Percentiles rank a stretch among this genome's conserved stretches.
Evolutionary conservation across 306 rosid species (phyloP).

Genomic region (Hippophae rhamnoides): DNA sequence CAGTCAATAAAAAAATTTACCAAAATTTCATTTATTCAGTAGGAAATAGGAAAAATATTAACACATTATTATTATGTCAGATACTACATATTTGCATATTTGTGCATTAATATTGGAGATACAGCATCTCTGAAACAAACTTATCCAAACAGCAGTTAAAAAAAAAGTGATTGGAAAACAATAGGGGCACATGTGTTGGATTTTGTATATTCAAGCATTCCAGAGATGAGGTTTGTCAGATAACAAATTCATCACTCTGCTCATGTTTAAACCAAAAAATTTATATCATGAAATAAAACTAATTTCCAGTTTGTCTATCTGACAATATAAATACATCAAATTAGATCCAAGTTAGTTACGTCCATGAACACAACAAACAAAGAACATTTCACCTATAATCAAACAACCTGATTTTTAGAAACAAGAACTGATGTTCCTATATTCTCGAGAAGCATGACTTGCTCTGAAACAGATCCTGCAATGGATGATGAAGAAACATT

Average conservation of each 20-base stretch:
- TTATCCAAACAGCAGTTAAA: background rate
- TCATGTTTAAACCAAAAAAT: no score
- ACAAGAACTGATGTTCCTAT: constrained; percentile 96
- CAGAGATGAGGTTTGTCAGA: no score
- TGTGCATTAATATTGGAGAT: background rate
- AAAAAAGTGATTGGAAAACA: background rate
- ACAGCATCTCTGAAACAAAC: background rate
- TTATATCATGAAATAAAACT: no score
- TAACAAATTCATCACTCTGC: no score
- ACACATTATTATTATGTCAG: no score
- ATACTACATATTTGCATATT: no score
- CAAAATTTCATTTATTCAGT: background rate
- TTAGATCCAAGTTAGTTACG: no score
- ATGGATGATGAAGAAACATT: background rate
- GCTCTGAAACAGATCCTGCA: constrained; percentile 85
- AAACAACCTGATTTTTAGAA: constrained; percentile 75
- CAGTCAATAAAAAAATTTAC: background rate
- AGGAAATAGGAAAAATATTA: background rate
- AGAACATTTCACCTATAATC: constrained; percentile 1
- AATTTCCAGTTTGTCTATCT: no score
- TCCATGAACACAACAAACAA: background rate
- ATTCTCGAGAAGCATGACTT: constrained; percentile 93
- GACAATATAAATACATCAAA: no score
- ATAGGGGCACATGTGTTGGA: background rate
- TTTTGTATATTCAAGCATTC: no score